Evolutionary conservation across 2,329 filamentous ascomycete species (phyloP).

Genomic region (Capronia americana): DNA sequence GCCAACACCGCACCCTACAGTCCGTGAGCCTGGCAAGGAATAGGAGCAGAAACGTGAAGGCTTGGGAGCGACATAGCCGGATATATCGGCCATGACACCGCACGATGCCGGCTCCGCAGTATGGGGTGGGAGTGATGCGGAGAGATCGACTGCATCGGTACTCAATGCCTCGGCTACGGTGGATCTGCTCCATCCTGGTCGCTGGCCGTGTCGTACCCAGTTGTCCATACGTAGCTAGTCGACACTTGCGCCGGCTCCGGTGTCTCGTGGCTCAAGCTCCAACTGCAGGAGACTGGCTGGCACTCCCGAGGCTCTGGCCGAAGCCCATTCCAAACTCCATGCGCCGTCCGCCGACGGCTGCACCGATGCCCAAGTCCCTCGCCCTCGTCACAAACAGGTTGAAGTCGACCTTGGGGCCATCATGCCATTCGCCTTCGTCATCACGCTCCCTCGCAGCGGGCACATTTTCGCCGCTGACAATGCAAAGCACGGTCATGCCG

Average conservation of each 20-base stretch:
- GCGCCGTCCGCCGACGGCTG: slow-evolving; percentile 9
- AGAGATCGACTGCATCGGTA: neutral
- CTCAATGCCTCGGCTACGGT: slow-evolving; percentile 4
- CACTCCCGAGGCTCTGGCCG: slow-evolving; percentile 12
- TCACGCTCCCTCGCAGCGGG: slow-evolving; percentile 41
- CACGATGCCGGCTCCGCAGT: neutral
- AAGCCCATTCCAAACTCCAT: slow-evolving; percentile 26
- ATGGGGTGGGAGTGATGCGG: neutral
- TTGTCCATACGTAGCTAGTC: neutral
- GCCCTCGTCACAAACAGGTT: slow-evolving; percentile 46
- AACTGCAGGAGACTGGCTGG: slow-evolving; percentile 22
- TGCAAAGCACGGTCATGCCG: slow-evolving; percentile 92
- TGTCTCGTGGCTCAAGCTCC: slow-evolving; percentile 24
- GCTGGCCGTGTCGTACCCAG: neutral
- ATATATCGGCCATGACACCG: slow-evolving; percentile 16
- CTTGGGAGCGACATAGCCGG: slow-evolving; percentile 1
- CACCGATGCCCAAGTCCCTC: slow-evolving; percentile 41
- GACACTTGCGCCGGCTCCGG: neutral
- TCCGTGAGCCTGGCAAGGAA: slow-evolving; percentile 1
- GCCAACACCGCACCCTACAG: slow-evolving; percentile 6
- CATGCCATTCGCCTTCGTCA: slow-evolving; percentile 36
- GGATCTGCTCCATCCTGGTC: too few species aligned
- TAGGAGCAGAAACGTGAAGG: neutral
- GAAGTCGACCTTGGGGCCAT: slow-evolving; percentile 49
- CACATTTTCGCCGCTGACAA: slow-evolving; percentile 80